phyloP scores from a whole-genome alignment of 768 basidiomycete genomes.

The Polyporus arcularius region DNA sequence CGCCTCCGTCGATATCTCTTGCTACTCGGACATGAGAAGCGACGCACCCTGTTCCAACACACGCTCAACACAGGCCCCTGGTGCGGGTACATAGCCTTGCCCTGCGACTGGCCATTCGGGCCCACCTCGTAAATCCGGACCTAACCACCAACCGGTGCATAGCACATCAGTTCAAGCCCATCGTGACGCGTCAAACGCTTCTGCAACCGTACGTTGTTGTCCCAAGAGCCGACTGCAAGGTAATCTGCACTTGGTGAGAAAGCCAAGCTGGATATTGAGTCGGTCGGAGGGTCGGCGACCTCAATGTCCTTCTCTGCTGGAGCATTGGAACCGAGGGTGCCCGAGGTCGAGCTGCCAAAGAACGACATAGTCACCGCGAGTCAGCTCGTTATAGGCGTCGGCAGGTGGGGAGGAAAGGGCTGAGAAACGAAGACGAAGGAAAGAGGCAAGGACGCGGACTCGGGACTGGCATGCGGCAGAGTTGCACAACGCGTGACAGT shows the following conservation, averaged over 20 bases:
- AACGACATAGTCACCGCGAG: slow-evolving; percentile 39
- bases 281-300: slow-evolving; percentile 76
- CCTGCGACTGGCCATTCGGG: slow-evolving; percentile 74
- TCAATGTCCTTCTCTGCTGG: slow-evolving; percentile 76
- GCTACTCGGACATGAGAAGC: neutral
- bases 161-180: neutral
- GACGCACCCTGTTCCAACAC: slow-evolving; percentile 88
- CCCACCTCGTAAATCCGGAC: slow-evolving; percentile 93
- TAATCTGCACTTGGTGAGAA: slow-evolving; percentile 88
- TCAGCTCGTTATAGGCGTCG: neutral
- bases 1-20: neutral
- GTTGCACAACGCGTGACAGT: slow-evolving; percentile 14
- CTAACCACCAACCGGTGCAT: slow-evolving; percentile 37
- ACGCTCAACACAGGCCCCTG: slow-evolving; percentile 87
- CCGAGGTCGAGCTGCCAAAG: slow-evolving; percentile 38
- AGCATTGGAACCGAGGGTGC: slow-evolving; percentile 36
- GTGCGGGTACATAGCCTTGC: slow-evolving; percentile 89
- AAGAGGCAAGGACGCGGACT: neutral
- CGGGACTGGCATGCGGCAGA: neutral
- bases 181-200: neutral
- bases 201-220: slow-evolving; percentile 72
- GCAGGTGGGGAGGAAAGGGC: neutral
- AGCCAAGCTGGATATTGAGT: slow-evolving; percentile 82
- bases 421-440: neutral
- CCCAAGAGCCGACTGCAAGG: slow-evolving; percentile 93